Conservation (phyloP, 495 filamentous ascomycete genomes). For the Aspergillus egyptiacus region DNA sequence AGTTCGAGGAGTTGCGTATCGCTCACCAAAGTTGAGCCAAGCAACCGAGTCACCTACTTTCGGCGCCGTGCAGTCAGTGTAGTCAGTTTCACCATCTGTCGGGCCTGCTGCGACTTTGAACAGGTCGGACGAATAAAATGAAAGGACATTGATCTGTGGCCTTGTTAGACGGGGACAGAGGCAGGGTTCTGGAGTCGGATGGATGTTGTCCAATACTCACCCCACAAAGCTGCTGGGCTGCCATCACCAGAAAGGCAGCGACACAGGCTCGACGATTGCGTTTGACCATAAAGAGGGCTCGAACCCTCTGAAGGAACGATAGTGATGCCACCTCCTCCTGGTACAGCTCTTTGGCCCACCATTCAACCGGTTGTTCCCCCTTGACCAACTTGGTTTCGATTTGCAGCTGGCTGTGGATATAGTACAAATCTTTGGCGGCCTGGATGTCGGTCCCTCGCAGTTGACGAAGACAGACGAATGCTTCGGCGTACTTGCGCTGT, state of each 20-base stretch:
- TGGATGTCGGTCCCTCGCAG: constrained; percentile 61
- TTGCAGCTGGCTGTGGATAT: constrained; percentile 56
- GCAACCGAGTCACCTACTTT: background rate
- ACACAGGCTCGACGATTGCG: constrained; percentile 55
- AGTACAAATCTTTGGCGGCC: constrained; percentile 67
- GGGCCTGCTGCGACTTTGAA: constrained; percentile 47
- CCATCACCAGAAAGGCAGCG: constrained; percentile 59
- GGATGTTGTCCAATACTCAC: constrained; percentile 11
- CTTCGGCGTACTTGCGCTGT: too few species aligned
- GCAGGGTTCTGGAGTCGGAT: too few species aligned
- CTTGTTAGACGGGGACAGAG: too few species aligned
- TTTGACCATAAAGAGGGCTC: constrained; percentile 49
- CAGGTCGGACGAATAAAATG: constrained; percentile 64
- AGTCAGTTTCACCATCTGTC: too few species aligned
- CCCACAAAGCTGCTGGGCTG: constrained; percentile 71
- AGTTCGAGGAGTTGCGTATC: background rate
- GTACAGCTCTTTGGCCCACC: too few species aligned
- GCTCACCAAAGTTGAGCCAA: constrained; percentile 61
- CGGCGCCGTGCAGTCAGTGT: too few species aligned
- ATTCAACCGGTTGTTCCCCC: background rate
- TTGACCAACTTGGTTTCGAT: constrained; percentile 22
- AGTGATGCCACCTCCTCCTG: constrained; percentile 4
- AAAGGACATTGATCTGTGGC: constrained; percentile 58
- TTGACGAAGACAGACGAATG: constrained; percentile 50
- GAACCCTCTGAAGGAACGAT: background rate